Evolutionary conservation across 768 basidiomycete species (phyloP).

Genomic region (Rhodocollybia butyracea): DNA sequence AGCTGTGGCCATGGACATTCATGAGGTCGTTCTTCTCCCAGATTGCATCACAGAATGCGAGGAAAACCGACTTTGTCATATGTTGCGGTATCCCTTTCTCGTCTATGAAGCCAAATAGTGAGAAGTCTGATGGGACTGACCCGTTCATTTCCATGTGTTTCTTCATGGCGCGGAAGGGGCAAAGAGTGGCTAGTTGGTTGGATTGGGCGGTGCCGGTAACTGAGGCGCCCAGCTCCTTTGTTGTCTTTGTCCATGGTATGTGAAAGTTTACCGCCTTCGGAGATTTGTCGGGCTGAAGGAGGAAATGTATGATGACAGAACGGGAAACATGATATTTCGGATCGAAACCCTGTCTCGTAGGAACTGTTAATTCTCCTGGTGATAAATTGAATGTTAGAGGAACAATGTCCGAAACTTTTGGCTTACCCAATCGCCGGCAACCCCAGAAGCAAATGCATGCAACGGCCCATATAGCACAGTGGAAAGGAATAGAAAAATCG

Average conservation of each 20-base stretch:
- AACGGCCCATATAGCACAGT: constrained; percentile 32
- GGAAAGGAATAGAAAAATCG: constrained; percentile 20
- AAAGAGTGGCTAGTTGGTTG: background rate
- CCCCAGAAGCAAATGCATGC: constrained; percentile 32
- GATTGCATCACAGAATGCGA: constrained; percentile 10
- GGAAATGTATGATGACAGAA: too few relatives aligned
- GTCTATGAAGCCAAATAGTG: constrained; percentile 5
- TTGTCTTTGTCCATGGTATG: constrained; percentile 35
- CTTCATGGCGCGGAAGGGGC: too few relatives aligned
- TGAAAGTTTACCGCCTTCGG: too few relatives aligned
- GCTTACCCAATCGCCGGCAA: constrained; percentile 26
- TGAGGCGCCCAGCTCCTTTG: constrained; percentile 19
- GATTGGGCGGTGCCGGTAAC: constrained; percentile 18
- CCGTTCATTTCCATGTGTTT: constrained; percentile 20
- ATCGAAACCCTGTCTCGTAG: too few relatives aligned
- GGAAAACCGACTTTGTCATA: constrained; percentile 10
- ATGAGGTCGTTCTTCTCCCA: constrained; percentile 10
- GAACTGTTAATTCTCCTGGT: too few relatives aligned
- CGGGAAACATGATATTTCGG: too few relatives aligned
- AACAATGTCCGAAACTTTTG: constrained; percentile 15
- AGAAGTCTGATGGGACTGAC: constrained; percentile 21
- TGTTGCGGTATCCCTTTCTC: constrained; percentile 1
- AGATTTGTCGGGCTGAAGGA: too few relatives aligned
- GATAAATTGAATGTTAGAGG: constrained; percentile 24
- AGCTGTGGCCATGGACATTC: constrained; percentile 19